Base-by-base conservation (phyloP, 2,329 filamentous ascomycete species). In the Lasiodiplodia sp. region DNA sequence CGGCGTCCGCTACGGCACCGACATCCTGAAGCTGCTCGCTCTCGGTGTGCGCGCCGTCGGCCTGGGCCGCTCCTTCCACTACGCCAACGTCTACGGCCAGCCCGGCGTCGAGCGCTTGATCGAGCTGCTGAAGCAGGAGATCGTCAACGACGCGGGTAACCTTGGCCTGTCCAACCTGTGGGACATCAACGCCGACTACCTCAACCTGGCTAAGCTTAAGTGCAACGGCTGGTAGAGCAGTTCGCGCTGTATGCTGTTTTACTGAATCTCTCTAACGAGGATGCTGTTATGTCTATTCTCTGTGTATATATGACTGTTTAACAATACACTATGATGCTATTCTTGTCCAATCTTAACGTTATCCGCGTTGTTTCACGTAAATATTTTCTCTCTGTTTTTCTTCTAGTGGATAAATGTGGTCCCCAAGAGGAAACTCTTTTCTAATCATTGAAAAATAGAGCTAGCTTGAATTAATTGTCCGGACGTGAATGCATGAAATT, bases 41-140 rank as follows among this genome's bases (percentile, higher is more conserved):
- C 73, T 82, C 8, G 80, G 80, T n/a, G 79, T 76, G 4, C 75
- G 72, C 55, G 80, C 80, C 34, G 80, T 82, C 12, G 80, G 85
- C 16, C 70, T 88, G 0, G 85, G 84, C 11, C 74, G 85, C 52
- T 80, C 83, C 0, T 82, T 85, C 72, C 84, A 87, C 82, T 87
- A 81, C 72, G 80, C 83, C 62, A 86, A 86, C 71, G 75, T 82
- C 38, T 87, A 88, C 69, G 90, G 90, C 2, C 85, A 86, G 76
- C 82, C 84, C 37, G 90, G 90, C 65, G 89, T 91, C 0, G 84
- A 88, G 75, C 81, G 86, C 72, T 85, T 79, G 8, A 83, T 86
- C 65, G 74, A 82, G 66, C 79, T 87, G 14, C 75, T 87, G 72
- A 86, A 84, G 79, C 78, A 81, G 67, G 86, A 87, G 79, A 76